Conservation (phyloP, 371 early-diverging fungal genomes). For the Rhizopus stolonifer region DNA sequence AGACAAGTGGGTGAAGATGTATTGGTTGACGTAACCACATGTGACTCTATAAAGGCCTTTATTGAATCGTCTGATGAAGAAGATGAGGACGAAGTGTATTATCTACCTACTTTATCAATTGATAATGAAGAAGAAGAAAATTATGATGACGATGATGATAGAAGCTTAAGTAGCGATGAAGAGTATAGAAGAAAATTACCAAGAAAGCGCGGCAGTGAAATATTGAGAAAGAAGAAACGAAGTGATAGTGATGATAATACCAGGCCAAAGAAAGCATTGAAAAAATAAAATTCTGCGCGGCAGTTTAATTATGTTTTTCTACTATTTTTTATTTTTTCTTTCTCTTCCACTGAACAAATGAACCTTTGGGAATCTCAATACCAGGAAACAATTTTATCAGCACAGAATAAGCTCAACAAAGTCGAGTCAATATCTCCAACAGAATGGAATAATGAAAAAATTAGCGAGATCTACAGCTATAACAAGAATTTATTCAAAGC, state of each 20-base stretch:
- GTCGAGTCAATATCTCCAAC: not conserved
- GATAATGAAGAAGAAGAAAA: not conserved
- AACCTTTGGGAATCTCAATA: slow-evolving; percentile 3
- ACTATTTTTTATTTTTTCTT: slow-evolving; percentile 6
- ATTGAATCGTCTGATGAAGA: slow-evolving; percentile 64
- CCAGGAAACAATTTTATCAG: not conserved
- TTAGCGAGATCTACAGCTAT: not conserved
- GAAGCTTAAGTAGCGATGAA: slow-evolving; percentile 11
- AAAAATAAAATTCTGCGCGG: slow-evolving; percentile 8
- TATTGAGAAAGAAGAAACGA: slow-evolving; percentile 15
- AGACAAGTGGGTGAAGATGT: slow-evolving; percentile 58
- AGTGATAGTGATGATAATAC: not conserved
- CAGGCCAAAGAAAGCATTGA: slow-evolving; percentile 14
- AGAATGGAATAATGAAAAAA: slow-evolving; percentile 5
- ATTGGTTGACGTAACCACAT: slow-evolving; percentile 61
- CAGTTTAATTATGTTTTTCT: slow-evolving; percentile 2
- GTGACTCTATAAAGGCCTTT: slow-evolving; percentile 65
- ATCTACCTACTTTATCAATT: slow-evolving; percentile 27
- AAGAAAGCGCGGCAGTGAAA: not conserved
- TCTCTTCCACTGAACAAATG: not conserved
- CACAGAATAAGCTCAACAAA: slow-evolving; percentile 8
- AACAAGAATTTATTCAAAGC: slow-evolving; percentile 1
- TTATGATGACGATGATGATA: slow-evolving; percentile 3
- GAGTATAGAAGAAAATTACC: slow-evolving; percentile 12
- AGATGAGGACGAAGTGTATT: slow-evolving; percentile 44